Evolutionary conservation across 2,329 filamentous ascomycete genomes (phyloP).

Genomic region (Cladosporium sp.): DNA sequence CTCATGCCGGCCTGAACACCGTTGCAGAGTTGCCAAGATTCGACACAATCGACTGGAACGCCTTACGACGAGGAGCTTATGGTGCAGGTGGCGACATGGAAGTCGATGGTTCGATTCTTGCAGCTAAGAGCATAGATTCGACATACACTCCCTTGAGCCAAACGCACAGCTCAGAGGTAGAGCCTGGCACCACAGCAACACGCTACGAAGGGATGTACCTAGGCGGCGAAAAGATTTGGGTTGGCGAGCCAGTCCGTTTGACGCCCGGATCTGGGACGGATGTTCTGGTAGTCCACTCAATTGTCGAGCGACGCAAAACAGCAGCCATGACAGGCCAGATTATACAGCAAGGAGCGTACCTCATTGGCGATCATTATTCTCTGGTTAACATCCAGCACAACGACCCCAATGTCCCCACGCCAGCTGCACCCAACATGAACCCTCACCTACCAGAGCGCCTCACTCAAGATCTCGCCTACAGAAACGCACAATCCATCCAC

Average conservation of each 20-base stretch:
- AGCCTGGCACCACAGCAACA: constrained; percentile 36
- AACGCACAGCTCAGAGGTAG: constrained; percentile 37
- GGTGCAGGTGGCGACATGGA: constrained; percentile 47
- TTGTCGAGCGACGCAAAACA: constrained; percentile 35
- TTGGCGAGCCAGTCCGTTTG: constrained; percentile 55
- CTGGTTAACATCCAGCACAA: constrained; percentile 39
- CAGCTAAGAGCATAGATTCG: constrained; percentile 52
- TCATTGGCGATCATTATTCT: constrained; percentile 52
- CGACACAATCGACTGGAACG: constrained; percentile 50
- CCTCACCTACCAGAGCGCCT: constrained; percentile 48
- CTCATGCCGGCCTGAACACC: constrained; percentile 41
- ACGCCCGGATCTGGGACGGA: constrained; percentile 42
- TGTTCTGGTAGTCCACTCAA: constrained; percentile 45
- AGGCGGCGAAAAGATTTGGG: constrained; percentile 57
- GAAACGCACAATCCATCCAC: constrained; percentile 42
- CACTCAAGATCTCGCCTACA: constrained; percentile 47
- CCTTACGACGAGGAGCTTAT: constrained; percentile 36
- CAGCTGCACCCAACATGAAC: constrained; percentile 30
- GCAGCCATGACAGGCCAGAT: constrained; percentile 19
- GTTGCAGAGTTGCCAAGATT: constrained; percentile 38
- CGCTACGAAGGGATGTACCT: constrained; percentile 54
- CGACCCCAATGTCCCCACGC: constrained; percentile 32
- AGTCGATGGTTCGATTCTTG: constrained; percentile 56
- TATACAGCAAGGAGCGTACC: constrained; percentile 30
- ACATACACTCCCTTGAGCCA: constrained; percentile 52